Base-by-base conservation (phyloP, 2,329 filamentous ascomycete species). In the Emmonsiellopsis sp. region DNA sequence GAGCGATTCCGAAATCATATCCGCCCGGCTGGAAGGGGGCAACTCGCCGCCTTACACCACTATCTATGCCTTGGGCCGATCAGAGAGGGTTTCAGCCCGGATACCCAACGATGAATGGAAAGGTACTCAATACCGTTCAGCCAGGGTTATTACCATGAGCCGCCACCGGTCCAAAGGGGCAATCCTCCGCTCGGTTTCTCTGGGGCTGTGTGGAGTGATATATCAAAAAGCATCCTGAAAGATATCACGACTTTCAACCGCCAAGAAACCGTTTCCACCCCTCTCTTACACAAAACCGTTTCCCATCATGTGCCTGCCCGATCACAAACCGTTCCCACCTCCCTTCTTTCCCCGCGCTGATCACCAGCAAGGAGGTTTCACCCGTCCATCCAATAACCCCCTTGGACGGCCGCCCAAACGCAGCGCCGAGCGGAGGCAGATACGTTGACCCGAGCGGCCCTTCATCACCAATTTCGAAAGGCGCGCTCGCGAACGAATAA, bases 321-420 rank as follows among this genome's bases (percentile, higher is more conserved):
- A 94, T 74, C 16, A 84, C 75, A 62, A 95, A 95, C 57, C 86
- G 90, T 73, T 96, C 90, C 89, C 91, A 96, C 50, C 87, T 79
- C 13, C 86, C 86, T 65, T 93, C 87, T 55, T 80, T 78, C 0
- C 90, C 90, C 1, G 88, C 87, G 3, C 90, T 87, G 49, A 95
- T 76, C 0, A 95, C 84, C 1, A 91, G 73, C 9, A 95, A 73
- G 13, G 80, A 87, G 20, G 82, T 75, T 58, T 95, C 87, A 59
- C 83, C 79, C 8, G 84, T 78, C 89, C 94, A 97, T 2, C 90
- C 90, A 54, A 96, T 79, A 7, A 93, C 73, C 0, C 93, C 93
- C 67, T 95, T 95, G 9, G 84, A 79, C 11, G 89, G 84, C 50
- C 82, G 70, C 7, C 77, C 76, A 43, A 76, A 72, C 0, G 79